Evolutionary conservation across 148 eudicot genomes (phyloP).

Genomic region (Cornus kousa): DNA sequence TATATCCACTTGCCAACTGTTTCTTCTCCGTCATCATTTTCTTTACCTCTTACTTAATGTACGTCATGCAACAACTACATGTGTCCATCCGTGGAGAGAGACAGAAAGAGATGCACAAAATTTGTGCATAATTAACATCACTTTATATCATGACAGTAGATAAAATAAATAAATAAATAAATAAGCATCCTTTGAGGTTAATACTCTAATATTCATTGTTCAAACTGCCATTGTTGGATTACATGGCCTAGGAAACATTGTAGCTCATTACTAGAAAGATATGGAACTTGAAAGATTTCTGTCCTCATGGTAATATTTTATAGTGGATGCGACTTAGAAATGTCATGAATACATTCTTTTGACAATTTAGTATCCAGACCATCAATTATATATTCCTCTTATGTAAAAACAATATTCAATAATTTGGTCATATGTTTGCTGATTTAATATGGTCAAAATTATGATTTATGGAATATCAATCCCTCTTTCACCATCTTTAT

Average conservation of each 20-base stretch:
- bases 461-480: background rate
- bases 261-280: background rate
- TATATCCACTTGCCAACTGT: slow-evolving; percentile 6
- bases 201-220: background rate
- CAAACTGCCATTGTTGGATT: background rate
- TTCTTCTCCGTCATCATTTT: background rate
- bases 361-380: background rate
- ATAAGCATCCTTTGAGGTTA: background rate
- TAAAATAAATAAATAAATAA: too few species aligned
- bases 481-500: background rate
- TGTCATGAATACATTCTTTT: background rate
- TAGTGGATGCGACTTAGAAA: too few species aligned
- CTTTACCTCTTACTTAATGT: background rate
- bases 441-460: background rate
- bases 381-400: background rate
- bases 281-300: background rate
- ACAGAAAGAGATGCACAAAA: background rate
- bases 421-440: background rate
- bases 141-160: background rate
- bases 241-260: background rate
- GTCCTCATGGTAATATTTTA: too few species aligned
- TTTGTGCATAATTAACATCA: background rate
- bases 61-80: background rate
- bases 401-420: background rate
- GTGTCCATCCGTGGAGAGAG: background rate